A percentile compares a stretch with the other conserved stretches of the same genome.
phyloP scores from a whole-genome alignment of 2,329 filamentous ascomycete species.

The Ophiostoma montium region DNA sequence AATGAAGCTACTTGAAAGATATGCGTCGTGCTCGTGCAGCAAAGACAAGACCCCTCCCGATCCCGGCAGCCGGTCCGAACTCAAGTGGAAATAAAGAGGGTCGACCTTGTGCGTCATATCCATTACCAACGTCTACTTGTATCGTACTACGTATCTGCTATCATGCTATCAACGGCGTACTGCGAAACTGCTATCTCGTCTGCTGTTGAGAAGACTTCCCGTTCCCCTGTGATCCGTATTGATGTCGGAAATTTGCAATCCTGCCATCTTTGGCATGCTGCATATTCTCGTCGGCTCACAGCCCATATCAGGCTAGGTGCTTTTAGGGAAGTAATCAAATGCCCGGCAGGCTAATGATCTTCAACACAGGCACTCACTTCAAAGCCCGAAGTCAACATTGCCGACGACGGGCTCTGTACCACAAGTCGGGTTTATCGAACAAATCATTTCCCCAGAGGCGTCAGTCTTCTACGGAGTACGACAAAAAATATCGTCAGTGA shows the following conservation, averaged over 20 bases:
- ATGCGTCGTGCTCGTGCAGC: neutral
- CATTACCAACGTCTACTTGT: neutral
- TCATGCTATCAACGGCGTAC: neutral
- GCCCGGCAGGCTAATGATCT: neutral
- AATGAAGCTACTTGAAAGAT: neutral
- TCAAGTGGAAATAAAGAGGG: neutral
- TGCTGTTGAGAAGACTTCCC: no score
- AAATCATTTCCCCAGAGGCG: no score
- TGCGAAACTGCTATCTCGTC: neutral
- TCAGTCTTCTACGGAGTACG: no score
- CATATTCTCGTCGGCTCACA: no score
- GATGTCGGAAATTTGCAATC: no score
- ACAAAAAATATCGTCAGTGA: no score
- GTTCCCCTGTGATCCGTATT: no score
- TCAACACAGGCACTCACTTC: neutral
- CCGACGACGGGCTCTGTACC: neutral
- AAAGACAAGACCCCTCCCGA: neutral
- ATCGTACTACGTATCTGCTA: neutral
- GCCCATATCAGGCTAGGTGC: neutral
- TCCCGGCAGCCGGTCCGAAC: neutral
- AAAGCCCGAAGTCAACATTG: neutral
- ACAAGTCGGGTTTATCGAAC: neutral
- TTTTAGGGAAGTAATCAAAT: constrained; percentile 2
- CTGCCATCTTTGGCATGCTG: no score
- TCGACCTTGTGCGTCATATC: neutral